Conservation (phyloP, 1,284 basidiomycete genomes). For the Heliocybe sulcata region DNA sequence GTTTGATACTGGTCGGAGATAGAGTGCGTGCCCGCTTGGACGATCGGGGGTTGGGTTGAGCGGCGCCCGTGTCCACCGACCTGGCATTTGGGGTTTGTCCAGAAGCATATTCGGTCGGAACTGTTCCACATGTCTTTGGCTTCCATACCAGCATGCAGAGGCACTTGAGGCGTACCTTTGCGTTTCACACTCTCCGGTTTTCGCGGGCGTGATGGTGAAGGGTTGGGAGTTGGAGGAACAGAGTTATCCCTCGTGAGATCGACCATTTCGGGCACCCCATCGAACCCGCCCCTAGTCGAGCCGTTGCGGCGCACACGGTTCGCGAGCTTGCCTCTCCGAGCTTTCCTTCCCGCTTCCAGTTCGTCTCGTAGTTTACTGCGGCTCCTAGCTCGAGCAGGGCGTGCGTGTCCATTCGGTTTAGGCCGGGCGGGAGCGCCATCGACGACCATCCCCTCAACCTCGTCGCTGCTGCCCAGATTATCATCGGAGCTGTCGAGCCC, state of each 20-base stretch:
- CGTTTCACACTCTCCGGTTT: slow-evolving; percentile 8
- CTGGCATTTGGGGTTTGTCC: neutral
- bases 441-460: slow-evolving; percentile 49
- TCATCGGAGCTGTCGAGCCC: neutral
- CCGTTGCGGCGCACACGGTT: neutral
- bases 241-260: slow-evolving; percentile 10
- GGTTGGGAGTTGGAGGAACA: neutral
- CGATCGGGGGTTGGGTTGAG: neutral
- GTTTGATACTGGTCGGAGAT: neutral
- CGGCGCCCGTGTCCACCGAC: neutral
- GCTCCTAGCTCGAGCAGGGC: slow-evolving; percentile 10
- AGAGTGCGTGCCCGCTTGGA: slow-evolving; percentile 2
- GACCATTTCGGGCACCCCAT: slow-evolving; percentile 8
- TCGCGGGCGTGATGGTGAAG: neutral
- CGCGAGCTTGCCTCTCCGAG: slow-evolving; percentile 26
- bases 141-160: neutral
- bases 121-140: neutral
- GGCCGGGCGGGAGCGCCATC: slow-evolving; percentile 24
- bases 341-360: slow-evolving; percentile 24
- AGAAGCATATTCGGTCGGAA: neutral
- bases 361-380: slow-evolving; percentile 20
- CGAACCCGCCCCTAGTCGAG: neutral
- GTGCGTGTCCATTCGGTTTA: slow-evolving; percentile 1
- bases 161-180: neutral
- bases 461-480: slow-evolving; percentile 16